Evolutionary conservation across 2,329 filamentous ascomycete genomes (phyloP), one percentile per base, ranked within the genome.

Genomic region (Zelopaecilomyces penicillatus): DNA sequence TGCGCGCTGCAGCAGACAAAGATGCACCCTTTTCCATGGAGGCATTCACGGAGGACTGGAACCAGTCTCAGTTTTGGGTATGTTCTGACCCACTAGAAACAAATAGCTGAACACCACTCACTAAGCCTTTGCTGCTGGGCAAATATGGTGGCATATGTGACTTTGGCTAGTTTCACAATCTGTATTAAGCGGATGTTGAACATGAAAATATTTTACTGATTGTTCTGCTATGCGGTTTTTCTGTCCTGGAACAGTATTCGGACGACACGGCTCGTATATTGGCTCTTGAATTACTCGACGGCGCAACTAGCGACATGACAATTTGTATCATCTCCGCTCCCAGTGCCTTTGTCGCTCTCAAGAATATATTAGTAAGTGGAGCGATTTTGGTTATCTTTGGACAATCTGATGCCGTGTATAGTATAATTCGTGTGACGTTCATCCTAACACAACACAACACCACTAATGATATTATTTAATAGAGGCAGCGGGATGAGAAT

Each of bases 51-150:
- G 87, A 91, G 64, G 83, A 91, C 62, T 93, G 87, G 87, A 87
- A 90, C 57, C 77, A 83, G 57, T 84, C 78, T 50, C 86, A 91
- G 64, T 93, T 93, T 57, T 93, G 87, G 86, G 82, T 86, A 69
- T 34, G 71, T 59, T 12, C 30, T 31, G 9, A 34, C 41, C 19
- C 9, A 12, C 30, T 26, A n/a, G n/a, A n/a, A n/a, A n/a, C n/a
- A n/a, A n/a, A n/a, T n/a, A n/a, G n/a, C n/a, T n/a, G n/a, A n/a
- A n/a, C n/a, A n/a, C n/a, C n/a, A n/a, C n/a, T n/a, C n/a, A n/a
- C n/a, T n/a, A n/a, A n/a, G n/a, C n/a, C n/a, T n/a, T n/a, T n/a
- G n/a, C n/a, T n/a, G n/a, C n/a, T n/a, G n/a, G n/a, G n/a, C n/a
- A n/a, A n/a, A n/a, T n/a, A n/a, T n/a, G n/a, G n/a, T n/a, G n/a